These are phyloP conservation scores for Pugionium dolabratum DNA, from an alignment of 345 rosid species.

Conservation along the genomic window DNA sequence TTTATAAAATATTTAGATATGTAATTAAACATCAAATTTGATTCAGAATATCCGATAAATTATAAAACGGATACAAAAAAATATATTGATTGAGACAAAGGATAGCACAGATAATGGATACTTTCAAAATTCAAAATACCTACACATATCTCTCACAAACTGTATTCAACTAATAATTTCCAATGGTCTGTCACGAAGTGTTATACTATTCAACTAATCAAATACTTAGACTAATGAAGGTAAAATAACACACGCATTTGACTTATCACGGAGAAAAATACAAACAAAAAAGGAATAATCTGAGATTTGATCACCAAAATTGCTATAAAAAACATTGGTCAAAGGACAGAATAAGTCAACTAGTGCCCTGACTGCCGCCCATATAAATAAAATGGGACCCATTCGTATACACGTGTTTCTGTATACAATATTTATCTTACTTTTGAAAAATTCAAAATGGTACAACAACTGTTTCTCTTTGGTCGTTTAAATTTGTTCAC, in stretches of 20 bases:
- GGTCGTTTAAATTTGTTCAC: constrained; percentile 7
- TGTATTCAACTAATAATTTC: no score
- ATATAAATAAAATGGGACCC: constrained; percentile 29
- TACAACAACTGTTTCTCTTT: constrained; percentile 11
- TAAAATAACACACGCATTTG: constrained; percentile 40
- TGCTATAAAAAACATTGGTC: constrained; percentile 35
- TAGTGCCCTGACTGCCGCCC: constrained; percentile 25
- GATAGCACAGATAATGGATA: no score
- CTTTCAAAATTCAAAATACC: no score
- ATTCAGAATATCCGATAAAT: no score
- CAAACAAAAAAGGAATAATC: not conserved
- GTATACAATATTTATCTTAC: not conserved
- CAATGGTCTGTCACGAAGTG: constrained; percentile 25
- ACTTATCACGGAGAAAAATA: constrained; percentile 4
- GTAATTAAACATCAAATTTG: no score
- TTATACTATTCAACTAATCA: constrained; percentile 22
- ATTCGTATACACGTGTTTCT: not conserved
- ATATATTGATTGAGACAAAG: no score
- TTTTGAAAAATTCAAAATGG: constrained; percentile 1
- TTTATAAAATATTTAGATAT: no score
- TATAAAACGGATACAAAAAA: no score
- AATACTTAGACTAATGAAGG: constrained; percentile 31
- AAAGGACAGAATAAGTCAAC: constrained; percentile 35
- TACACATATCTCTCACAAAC: no score
- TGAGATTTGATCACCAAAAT: constrained; percentile 23